These are phyloP conservation scores for Fonsecaea multimorphosa DNA, from an alignment of 2,329 filamentous ascomycete genomes.

Conservation along the genomic window DNA sequence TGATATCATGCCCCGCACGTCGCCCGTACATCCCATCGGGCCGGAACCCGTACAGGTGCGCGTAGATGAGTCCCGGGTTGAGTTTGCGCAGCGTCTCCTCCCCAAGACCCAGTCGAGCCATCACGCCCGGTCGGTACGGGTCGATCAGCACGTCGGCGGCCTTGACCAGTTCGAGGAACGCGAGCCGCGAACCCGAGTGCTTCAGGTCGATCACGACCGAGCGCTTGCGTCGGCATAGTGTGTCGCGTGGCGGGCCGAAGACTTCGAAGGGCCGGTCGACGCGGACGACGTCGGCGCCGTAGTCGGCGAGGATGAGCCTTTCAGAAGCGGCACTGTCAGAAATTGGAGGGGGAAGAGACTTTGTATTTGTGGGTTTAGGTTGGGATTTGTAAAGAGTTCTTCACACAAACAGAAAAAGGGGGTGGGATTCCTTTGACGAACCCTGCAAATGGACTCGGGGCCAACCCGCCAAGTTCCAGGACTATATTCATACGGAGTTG, in stretches of 20 bases:
- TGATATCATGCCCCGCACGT: conserved; percentile 96
- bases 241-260: conserved; percentile 63
- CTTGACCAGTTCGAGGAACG: conserved; percentile 65
- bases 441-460: conserved; percentile 42
- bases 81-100: conserved; percentile 59
- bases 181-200: conserved; percentile 56
- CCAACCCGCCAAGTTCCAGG: conserved; percentile 75
- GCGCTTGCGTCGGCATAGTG: conserved; percentile 53
- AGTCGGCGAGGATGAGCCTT: conserved; percentile 72
- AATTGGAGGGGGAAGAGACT: background rate
- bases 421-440: background rate
- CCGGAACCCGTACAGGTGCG: conserved; percentile 85
- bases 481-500: conserved; percentile 63
- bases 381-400: no score
- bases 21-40: conserved; percentile 79
- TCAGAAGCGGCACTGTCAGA: background rate
- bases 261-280: conserved; percentile 71
- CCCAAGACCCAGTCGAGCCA: conserved; percentile 68
- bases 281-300: conserved; percentile 76
- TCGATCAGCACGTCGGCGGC: conserved; percentile 71
- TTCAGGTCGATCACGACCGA: conserved; percentile 69
- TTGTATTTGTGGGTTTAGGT: no score
- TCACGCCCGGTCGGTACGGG: conserved; percentile 70
- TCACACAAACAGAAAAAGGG: no score
- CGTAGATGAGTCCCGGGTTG: conserved; percentile 80